Percentiles rank a stretch among this genome's conserved stretches.
Evolutionary conservation across 2,329 filamentous ascomycete genomes (phyloP).

Genomic region (Thyridium curvatum): DNA sequence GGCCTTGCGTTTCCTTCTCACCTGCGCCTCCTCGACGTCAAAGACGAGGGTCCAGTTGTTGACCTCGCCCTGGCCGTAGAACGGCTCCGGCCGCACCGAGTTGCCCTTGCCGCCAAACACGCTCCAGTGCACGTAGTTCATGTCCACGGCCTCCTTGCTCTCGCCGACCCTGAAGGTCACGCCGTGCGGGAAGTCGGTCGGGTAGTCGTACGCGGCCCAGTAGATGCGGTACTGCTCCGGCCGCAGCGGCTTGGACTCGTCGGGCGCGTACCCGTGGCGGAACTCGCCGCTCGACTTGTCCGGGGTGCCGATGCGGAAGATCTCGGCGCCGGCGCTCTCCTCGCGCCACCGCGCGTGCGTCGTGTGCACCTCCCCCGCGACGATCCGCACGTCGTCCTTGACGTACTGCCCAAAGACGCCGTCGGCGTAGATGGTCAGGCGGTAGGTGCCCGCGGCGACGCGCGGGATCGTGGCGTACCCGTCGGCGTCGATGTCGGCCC

Average conservation of each 20-base stretch:
- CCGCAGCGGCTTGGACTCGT: conserved; percentile 39
- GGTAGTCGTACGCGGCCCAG: conserved; percentile 55
- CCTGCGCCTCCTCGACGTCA: conserved; percentile 32
- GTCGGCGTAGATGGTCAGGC: conserved; percentile 57
- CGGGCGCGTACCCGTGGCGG: conserved; percentile 46
- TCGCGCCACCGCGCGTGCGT: conserved; percentile 38
- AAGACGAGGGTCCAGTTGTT: conserved; percentile 57
- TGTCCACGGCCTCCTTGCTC: conserved; percentile 38
- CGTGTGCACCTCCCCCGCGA: conserved; percentile 30
- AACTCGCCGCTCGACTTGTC: conserved; percentile 57
- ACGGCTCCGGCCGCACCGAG: conserved; percentile 32
- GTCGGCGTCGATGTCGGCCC: conserved; percentile 41
- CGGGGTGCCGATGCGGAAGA: conserved; percentile 57
- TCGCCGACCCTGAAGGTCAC: conserved; percentile 51
- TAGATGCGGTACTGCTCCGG: conserved; percentile 56
- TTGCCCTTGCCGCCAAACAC: conserved; percentile 53
- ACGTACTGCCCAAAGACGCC: conserved; percentile 55
- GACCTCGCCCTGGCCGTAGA: conserved; percentile 35
- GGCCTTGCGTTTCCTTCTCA: conserved; percentile 36
- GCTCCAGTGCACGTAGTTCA: conserved; percentile 63
- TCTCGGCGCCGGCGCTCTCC: conserved; percentile 49
- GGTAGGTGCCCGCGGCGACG: conserved; percentile 52
- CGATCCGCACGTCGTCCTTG: conserved; percentile 41
- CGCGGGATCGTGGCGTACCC: conserved; percentile 45
- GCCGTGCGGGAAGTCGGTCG: conserved; percentile 51